Base-by-base conservation (phyloP, 352 stramenopile genomes). In the Elongisporangium prolatum region DNA sequence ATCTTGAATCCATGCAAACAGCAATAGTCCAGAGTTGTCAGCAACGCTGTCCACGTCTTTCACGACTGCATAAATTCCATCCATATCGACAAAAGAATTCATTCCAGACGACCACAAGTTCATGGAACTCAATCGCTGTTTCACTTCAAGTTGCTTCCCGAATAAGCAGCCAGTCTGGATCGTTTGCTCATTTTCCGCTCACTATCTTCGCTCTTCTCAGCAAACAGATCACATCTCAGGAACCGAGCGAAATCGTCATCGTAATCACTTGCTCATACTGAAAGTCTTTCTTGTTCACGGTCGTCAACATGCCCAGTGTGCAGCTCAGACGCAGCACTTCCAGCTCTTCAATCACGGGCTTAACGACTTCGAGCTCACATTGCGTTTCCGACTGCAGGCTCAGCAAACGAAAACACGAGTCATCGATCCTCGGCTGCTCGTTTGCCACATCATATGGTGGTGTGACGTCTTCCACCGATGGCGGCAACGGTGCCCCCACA, bases 261-360 rank as follows among this genome's bases (percentile, higher is more conserved):
- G 55, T 88, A 87, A 18, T 86, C 65, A 11, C 52, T 61, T 0
- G 78, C 40, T 70, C 67, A 24, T 71, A 65, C 60, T 84, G 67
- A 22, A 88, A 86, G 16, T 82, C 69, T 51, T 72, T 74, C 1
- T 56, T 47, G n/a, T 74, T 80, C 28, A 86, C 68, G 0, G 51
- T 67, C 3, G 71, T 59, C 51, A 89, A 63, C 67, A 81, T 71
- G 2, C 74, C 73, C 6, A 94, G 72, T 44, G 61, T 70, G 24
- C 66, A 70, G 56, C 82, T 79, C 53, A 94, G 58, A 2, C 85
- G 82, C 61, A 91, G 61, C 21, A 91, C 69, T 48, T 93, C 85
- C 21, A 82, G 48, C 54, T 94, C 83, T 25, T 88, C 59, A 13
- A 92, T 59, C n/a, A 91, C 69, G 0, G 85, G 76, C 54, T 94